Conservation (phyloP, 169 alveolate genomes). For the Plasmodium yoelii region DNA sequence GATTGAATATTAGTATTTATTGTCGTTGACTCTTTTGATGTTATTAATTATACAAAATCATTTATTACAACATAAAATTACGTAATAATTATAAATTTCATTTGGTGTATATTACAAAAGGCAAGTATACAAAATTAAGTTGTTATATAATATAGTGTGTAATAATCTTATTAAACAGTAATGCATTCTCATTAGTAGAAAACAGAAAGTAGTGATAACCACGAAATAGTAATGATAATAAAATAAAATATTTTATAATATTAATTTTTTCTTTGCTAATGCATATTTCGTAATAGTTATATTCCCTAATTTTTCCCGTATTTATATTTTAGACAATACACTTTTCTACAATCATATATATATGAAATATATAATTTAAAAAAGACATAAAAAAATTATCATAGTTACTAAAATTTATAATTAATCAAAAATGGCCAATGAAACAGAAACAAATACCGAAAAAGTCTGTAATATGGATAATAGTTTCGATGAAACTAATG, state of each 20-base stretch:
- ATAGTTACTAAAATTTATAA: too few species aligned
- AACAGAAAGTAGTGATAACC: too few species aligned
- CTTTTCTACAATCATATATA: slow-evolving; percentile 2
- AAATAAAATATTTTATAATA: too few species aligned
- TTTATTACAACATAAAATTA: background rate
- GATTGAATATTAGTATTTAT: background rate
- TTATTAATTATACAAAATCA: background rate
- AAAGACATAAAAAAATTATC: background rate
- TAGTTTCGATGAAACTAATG: slow-evolving; percentile 47
- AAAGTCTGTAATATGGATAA: slow-evolving; percentile 33
- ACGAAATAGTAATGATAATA: too few species aligned
- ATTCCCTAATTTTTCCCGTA: too few species aligned
- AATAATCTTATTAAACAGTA: too few species aligned
- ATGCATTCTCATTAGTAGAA: too few species aligned
- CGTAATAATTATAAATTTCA: background rate
- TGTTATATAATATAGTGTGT: too few species aligned
- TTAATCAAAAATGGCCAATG: too few species aligned
- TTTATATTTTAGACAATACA: background rate
- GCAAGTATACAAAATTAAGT: too few species aligned
- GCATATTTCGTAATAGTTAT: too few species aligned
- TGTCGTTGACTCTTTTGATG: background rate
- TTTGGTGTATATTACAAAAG: background rate
- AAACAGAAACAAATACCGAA: slow-evolving; percentile 8
- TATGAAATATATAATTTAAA: slow-evolving; percentile 1
- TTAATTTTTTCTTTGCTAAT: too few species aligned